phyloP scores from a whole-genome alignment of 2,329 filamentous ascomycete species.

The Venturia asperata region DNA sequence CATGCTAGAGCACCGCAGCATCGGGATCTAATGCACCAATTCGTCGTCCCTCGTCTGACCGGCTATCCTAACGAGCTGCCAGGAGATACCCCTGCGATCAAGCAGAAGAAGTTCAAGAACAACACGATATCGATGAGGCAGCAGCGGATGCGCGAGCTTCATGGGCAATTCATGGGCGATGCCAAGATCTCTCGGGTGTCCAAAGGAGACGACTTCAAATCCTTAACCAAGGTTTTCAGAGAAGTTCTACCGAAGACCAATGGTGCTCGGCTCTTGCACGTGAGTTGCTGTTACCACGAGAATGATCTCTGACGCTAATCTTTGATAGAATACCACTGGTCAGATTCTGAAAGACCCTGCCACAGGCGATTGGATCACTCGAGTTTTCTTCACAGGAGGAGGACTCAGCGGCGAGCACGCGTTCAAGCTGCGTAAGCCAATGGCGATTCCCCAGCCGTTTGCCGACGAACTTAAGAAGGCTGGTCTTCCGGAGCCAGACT shows the following conservation, averaged over 20 bases:
- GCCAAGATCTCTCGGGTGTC: background rate
- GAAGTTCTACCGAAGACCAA: background rate
- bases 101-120: background rate
- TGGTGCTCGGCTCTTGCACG: slow-evolving; percentile 4
- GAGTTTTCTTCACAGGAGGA: background rate
- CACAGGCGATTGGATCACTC: background rate
- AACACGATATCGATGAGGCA: background rate
- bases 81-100: background rate
- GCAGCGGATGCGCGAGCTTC: background rate
- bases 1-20: slow-evolving; percentile 7
- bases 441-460: background rate
- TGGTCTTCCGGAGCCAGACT: background rate
- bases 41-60: slow-evolving; percentile 1
- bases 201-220: background rate
- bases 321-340: background rate
- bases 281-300: background rate
- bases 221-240: background rate
- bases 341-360: background rate
- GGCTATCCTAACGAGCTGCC: background rate
- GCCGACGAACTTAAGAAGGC: background rate
- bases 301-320: background rate
- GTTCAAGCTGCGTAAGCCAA: background rate
- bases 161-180: slow-evolving; percentile 7
- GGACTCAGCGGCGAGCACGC: slow-evolving; percentile 1
- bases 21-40: background rate